Percentiles rank a stretch among this genome's conserved stretches.
These are phyloP conservation scores for Entamoeba invadens DNA, from an alignment of 208 protist species.

Conservation along the genomic window DNA sequence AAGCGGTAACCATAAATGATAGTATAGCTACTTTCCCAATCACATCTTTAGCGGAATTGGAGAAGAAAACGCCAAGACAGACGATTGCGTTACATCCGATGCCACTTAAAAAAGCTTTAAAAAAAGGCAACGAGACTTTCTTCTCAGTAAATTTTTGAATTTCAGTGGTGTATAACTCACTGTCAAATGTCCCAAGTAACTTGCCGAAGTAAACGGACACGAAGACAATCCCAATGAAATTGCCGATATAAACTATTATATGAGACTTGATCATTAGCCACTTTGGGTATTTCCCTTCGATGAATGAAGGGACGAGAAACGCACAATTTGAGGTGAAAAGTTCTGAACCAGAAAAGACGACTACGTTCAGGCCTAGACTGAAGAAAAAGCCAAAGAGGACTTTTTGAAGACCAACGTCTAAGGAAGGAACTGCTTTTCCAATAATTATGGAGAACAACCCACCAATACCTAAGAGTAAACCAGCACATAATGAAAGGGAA, in stretches of 20 bases:
- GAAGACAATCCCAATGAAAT: not conserved
- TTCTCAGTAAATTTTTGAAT: not conserved
- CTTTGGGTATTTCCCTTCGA: not conserved
- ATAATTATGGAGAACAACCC: not conserved
- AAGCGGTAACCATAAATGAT: not conserved
- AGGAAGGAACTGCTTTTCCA: not conserved
- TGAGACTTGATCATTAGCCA: not conserved
- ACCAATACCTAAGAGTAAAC: not conserved
- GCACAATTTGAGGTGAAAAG: slow-evolving; percentile 3
- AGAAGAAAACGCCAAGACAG: not conserved
- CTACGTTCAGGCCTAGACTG: not conserved
- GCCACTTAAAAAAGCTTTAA: slow-evolving; percentile 1
- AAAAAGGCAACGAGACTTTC: not conserved
- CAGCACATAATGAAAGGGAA: not conserved
- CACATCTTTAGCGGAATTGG: not conserved
- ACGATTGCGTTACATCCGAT: slow-evolving; percentile 12
- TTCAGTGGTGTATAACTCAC: not conserved
- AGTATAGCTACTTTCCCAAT: not conserved
- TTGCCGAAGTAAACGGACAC: not conserved
- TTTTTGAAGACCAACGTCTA: not conserved
- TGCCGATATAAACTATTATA: not conserved
- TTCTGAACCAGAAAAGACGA: slow-evolving; percentile 1
- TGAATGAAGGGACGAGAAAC: not conserved
- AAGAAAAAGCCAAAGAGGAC: not conserved
- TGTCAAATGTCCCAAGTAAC: not conserved